Evolutionary conservation across 164 flowering plant species (phyloP).

Genomic region (Warburgia ugandensis): DNA sequence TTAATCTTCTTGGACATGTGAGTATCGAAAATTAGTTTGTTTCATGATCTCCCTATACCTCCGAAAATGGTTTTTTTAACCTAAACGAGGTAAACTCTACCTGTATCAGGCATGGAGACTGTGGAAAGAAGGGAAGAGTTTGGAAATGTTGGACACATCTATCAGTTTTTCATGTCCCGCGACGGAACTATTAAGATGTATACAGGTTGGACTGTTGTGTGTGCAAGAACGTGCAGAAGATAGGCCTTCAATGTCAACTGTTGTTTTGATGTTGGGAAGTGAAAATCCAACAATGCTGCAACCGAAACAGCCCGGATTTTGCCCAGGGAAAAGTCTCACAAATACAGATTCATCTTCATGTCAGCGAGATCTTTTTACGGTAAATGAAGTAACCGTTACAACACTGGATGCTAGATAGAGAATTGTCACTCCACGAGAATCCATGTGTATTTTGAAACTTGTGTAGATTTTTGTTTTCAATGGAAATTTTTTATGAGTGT

Average conservation of each 20-base stretch:
- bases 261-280: slow-evolving; percentile 21
- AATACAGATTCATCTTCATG: slow-evolving; percentile 7
- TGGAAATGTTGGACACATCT: slow-evolving; percentile 17
- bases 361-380: slow-evolving; percentile 2
- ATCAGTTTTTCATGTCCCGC: slow-evolving; percentile 2
- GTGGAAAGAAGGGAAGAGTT: slow-evolving; percentile 21
- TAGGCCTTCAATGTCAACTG: too few relatives aligned
- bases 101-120: slow-evolving; percentile 33
- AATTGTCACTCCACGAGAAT: too few relatives aligned
- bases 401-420: slow-evolving; percentile 11
- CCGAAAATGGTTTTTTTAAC: neutral
- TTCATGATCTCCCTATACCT: neutral
- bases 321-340: slow-evolving; percentile 3
- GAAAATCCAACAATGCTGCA: slow-evolving; percentile 15
- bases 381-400: slow-evolving; percentile 15
- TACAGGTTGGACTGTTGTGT: too few relatives aligned
- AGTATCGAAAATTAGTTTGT: neutral
- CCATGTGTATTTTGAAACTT: too few relatives aligned
- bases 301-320: slow-evolving; percentile 23
- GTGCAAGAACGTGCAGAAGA: too few relatives aligned
- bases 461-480: too few relatives aligned
- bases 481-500: too few relatives aligned
- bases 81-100: neutral
- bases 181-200: slow-evolving; percentile 22
- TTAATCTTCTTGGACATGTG: slow-evolving; percentile 31